A percentile compares a stretch with the other conserved stretches of the same genome.
Conservation (phyloP, 495 filamentous ascomycete species). For the Lichenothelia convexa region DNA sequence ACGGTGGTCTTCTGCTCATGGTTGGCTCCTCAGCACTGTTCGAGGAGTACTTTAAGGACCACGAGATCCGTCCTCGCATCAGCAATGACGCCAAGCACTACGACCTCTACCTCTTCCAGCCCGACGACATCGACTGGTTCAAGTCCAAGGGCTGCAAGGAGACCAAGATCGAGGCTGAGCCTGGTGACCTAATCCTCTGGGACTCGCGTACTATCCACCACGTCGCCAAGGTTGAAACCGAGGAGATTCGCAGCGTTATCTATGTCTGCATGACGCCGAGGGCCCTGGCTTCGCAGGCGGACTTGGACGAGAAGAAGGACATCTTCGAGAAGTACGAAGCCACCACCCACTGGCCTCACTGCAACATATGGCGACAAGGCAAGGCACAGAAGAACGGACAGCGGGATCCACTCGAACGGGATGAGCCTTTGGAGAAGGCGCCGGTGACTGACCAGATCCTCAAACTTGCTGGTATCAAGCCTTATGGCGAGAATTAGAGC, state of each 20-base stretch:
- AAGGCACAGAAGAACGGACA: slow-evolving; percentile 11
- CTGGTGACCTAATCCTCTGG: slow-evolving; percentile 27
- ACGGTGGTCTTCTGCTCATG: slow-evolving; percentile 26
- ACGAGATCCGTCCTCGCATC: slow-evolving; percentile 16
- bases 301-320: slow-evolving; percentile 18
- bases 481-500: too few relatives aligned
- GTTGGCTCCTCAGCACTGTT: slow-evolving; percentile 23
- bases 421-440: slow-evolving; percentile 19
- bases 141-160: slow-evolving; percentile 21
- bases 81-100: slow-evolving; percentile 21
- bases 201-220: slow-evolving; percentile 27
- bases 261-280: slow-evolving; percentile 28
- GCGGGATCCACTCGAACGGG: slow-evolving; percentile 20
- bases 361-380: slow-evolving; percentile 11
- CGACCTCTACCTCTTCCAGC: slow-evolving; percentile 22
- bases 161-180: slow-evolving; percentile 23
- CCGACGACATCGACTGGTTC: slow-evolving; percentile 25
- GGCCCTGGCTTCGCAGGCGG: slow-evolving; percentile 16
- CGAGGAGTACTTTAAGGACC: slow-evolving; percentile 22
- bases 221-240: slow-evolving; percentile 19
- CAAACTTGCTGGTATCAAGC: slow-evolving; percentile 21
- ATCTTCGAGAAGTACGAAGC: slow-evolving; percentile 20
- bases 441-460: slow-evolving; percentile 17
- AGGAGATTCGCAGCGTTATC: slow-evolving; percentile 25
- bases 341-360: slow-evolving; percentile 29